Conservation (phyloP, 2,329 filamentous ascomycete genomes). For the Verticillium zaregamsianum region DNA sequence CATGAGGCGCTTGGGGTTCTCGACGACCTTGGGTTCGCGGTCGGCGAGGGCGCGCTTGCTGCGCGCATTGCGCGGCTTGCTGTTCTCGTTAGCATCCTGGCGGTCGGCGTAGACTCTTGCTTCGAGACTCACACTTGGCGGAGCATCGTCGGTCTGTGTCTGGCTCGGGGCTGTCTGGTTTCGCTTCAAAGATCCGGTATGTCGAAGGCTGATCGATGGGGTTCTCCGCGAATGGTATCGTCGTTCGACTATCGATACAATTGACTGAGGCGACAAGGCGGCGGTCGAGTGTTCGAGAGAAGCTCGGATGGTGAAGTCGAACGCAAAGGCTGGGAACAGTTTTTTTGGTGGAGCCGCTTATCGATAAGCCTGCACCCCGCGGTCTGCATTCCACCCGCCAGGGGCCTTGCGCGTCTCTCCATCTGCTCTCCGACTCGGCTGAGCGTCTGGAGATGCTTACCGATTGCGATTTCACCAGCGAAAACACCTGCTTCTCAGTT, state of each 20-base stretch:
- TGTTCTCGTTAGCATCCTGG: not conserved
- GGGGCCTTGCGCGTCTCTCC: not conserved
- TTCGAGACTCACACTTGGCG: conserved; percentile 40
- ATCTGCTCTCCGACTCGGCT: too few relatives aligned
- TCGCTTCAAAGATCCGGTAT: not conserved
- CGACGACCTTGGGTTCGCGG: conserved; percentile 80
- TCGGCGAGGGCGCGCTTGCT: conserved; percentile 81
- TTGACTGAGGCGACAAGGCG: not conserved
- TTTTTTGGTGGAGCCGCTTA: not conserved
- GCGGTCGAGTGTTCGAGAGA: not conserved
- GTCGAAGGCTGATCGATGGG: not conserved
- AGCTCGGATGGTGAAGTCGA: not conserved
- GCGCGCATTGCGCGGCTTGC: conserved; percentile 63
- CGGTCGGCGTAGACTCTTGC: not conserved
- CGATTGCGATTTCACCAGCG: too few relatives aligned
- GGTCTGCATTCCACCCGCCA: not conserved
- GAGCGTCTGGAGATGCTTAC: too few relatives aligned
- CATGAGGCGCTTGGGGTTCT: conserved; percentile 87
- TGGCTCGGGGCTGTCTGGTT: not conserved
- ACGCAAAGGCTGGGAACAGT: not conserved
- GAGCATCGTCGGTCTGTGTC: conserved; percentile 29
- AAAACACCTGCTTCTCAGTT: not conserved
- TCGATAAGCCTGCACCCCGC: conserved; percentile 6
- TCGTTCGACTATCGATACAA: not conserved
- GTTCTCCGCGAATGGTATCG: not conserved